Conservation (phyloP, 2,329 filamentous ascomycete species). For the Mariannaea sp. region DNA sequence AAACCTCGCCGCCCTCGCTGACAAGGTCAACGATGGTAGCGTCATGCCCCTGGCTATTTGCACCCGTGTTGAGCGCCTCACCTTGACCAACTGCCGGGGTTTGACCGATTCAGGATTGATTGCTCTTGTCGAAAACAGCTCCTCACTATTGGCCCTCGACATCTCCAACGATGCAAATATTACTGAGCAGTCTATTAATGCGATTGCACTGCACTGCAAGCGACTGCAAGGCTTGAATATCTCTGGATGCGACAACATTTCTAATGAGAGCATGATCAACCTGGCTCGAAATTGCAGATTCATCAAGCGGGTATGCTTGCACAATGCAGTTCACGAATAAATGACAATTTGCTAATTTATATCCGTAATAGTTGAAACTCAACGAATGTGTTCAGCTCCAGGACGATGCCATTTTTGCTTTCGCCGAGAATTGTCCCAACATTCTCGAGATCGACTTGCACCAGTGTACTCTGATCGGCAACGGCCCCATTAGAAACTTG, state of each 20-base stretch:
- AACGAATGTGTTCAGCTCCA: conserved; percentile 89
- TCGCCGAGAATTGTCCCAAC: conserved; percentile 86
- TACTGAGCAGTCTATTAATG: conserved; percentile 78
- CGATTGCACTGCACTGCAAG: conserved; percentile 79
- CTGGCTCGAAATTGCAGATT: conserved; percentile 83
- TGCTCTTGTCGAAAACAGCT: conserved; percentile 77
- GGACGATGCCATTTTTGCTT: conserved; percentile 80
- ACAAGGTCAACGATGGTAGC: conserved; percentile 84
- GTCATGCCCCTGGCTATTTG: conserved; percentile 80
- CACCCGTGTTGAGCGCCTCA: conserved; percentile 90
- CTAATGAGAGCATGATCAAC: conserved; percentile 80
- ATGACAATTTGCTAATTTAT: conserved; percentile 38
- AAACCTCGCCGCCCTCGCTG: conserved; percentile 80
- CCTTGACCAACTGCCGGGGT: conserved; percentile 84
- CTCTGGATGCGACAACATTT: conserved; percentile 81
- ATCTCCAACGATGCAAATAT: conserved; percentile 84
- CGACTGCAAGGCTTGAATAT: conserved; percentile 92
- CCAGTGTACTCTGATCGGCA: conserved; percentile 79
- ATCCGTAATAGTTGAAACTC: conserved; percentile 73
- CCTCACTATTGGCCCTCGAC: conserved; percentile 84
- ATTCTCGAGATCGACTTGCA: conserved; percentile 97
- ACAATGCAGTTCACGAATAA: not conserved
- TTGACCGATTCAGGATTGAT: conserved; percentile 85
- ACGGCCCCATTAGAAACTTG: conserved; percentile 80
- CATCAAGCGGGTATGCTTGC: conserved; percentile 75